Percentiles rank a stretch among this genome's conserved stretches.
These are phyloP conservation scores for Penicillium parvum DNA, from an alignment of 495 filamentous ascomycete species.

Conservation along the genomic window DNA sequence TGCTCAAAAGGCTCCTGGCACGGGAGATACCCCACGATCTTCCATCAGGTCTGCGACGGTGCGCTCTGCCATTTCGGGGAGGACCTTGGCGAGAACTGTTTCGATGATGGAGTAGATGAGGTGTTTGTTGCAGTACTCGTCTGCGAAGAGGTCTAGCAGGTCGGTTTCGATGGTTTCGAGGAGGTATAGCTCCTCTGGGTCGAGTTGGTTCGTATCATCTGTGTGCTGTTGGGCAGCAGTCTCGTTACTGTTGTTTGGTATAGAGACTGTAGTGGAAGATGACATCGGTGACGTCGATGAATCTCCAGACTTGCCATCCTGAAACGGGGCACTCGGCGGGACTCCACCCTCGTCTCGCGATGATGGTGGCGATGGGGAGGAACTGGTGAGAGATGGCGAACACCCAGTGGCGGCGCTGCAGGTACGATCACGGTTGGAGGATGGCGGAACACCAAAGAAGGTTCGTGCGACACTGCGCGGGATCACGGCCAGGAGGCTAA, in stretches of 20 bases:
- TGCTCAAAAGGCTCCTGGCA: conserved; percentile 11
- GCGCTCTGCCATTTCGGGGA: conserved; percentile 79
- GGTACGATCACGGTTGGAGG: conserved; percentile 22
- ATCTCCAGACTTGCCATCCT: not conserved
- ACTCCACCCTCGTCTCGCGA: conserved; percentile 4
- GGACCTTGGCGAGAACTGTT: conserved; percentile 66
- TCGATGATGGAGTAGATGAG: conserved; percentile 76
- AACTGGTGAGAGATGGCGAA: conserved; percentile 10
- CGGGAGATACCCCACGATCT: conserved; percentile 52
- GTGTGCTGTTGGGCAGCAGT: conserved; percentile 3
- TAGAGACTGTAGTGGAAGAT: conserved; percentile 1
- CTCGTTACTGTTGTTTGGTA: not conserved
- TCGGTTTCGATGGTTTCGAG: conserved; percentile 42
- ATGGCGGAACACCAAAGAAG: conserved; percentile 31
- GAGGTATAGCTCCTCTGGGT: conserved; percentile 36
- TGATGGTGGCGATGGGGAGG: conserved; percentile 9
- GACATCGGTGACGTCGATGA: conserved; percentile 7
- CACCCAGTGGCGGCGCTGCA: conserved; percentile 22
- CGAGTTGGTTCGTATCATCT: conserved; percentile 19
- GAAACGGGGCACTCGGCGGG: conserved; percentile 5
- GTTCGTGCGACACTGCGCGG: conserved; percentile 37
- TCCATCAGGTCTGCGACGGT: conserved; percentile 68
- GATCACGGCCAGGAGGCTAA: conserved; percentile 44
- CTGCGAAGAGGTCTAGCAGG: conserved; percentile 68
- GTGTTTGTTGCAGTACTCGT: conserved; percentile 88